Base-by-base conservation (phyloP, 495 filamentous ascomycete species). In the Aspergillus carlsbadensis region DNA sequence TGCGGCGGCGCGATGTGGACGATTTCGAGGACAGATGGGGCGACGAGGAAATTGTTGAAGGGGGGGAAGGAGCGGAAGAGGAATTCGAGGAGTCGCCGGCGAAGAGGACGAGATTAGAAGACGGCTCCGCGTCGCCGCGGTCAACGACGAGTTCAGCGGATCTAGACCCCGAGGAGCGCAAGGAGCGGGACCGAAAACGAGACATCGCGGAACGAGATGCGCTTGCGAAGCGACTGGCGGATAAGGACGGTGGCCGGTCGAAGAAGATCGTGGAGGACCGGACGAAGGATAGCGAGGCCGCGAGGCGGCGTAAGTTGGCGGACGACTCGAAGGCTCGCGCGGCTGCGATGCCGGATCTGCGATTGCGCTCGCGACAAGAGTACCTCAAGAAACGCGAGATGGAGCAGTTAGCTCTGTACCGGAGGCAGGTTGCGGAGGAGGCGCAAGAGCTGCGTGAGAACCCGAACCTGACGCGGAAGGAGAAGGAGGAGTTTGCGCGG, bases 401-500 rank as follows among this genome's bases (percentile, higher is more conserved):
- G 0, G 91, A 97, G 75, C 83, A 87, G 58, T 72, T 98, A 21
- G 90, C 88, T 0, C 75, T 98, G 13, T 71, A 98, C 33, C 84
- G 92, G 17, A 90, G 89, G 64, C 93, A 98, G 65, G 92, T 98
- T n/a, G 83, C 81, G 1, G 94, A 98, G 60, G 94, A 98, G 65
- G 83, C 86, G 6, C 84, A 85, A 17, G 95, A 98, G 68, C 71
- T 96, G 59, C 78, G 87, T 37, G 87, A 85, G 21, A 92, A 92
- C 47, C 87, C 86, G 0, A 81, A 80, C 48, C 74, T 98, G 13
- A 89, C 87, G 2, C 81, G 86, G 55, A 75, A 75, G 48, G 94
- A 98, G 76, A 94, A 88, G 66, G 88, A 87, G 43, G 92, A 97
- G 59, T 98, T 98, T 67, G 87, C 87, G 1, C 87, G 90, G 53